A percentile compares a stretch with the other conserved stretches of the same genome.
Conservation (phyloP, 179 eudicot species). For the Silene coronaria region DNA sequence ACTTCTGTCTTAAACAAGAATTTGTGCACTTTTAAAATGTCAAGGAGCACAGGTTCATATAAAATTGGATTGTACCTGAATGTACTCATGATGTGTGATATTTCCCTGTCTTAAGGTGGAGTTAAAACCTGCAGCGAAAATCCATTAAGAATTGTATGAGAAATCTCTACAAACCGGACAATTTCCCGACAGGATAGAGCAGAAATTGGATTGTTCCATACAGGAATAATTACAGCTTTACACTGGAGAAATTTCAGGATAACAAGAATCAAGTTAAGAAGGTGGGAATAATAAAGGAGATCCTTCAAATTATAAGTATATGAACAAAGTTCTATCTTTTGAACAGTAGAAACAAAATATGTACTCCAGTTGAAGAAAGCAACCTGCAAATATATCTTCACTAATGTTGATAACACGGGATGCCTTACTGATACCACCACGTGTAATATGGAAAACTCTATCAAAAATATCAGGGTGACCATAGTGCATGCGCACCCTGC, state of each 20-base stretch:
- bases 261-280: not conserved
- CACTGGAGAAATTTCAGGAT: not conserved
- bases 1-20: no score
- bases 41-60: not conserved
- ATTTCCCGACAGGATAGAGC: not conserved
- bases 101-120: conserved; percentile 96
- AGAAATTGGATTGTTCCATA: not conserved
- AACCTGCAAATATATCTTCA: conserved; percentile 94
- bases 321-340: not conserved
- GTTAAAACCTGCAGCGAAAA: conserved; percentile 61
- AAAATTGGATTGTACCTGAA: conserved; percentile 54
- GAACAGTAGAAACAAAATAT: not conserved
- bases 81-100: conserved; percentile 96
- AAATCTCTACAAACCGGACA: not conserved
- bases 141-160: not conserved
- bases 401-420: conserved; percentile 96
- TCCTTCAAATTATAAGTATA: not conserved
- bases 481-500: conserved; percentile 99
- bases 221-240: not conserved
- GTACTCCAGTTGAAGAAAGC: not conserved
- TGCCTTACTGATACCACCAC: conserved; percentile 99
- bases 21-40: not conserved
- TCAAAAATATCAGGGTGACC: conserved; percentile 99
- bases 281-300: not conserved
- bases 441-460: conserved; percentile 92